Conservation (phyloP, 768 basidiomycete species). For the Boletus pseudo-olivaceus region DNA sequence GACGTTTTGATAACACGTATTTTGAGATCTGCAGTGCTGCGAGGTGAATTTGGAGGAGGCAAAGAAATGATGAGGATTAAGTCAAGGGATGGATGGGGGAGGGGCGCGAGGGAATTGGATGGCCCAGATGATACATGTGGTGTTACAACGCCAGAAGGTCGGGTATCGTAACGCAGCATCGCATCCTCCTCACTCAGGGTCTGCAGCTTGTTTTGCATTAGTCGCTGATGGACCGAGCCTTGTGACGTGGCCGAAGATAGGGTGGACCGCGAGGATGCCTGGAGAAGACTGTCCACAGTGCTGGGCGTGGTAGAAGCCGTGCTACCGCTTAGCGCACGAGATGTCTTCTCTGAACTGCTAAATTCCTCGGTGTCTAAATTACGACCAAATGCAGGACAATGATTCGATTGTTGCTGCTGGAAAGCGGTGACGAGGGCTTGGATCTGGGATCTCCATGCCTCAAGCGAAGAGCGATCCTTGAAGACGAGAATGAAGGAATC, state of each 20-base stretch:
- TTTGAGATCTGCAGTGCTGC: constrained; percentile 82
- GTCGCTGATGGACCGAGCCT: constrained; percentile 44
- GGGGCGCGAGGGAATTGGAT: constrained; percentile 75
- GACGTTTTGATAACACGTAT: constrained; percentile 84
- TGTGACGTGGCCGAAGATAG: constrained; percentile 74
- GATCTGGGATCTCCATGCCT: constrained; percentile 85
- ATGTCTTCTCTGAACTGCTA: constrained; percentile 70
- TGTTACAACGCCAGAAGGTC: constrained; percentile 51
- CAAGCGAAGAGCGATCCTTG: constrained; percentile 83
- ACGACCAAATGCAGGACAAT: constrained; percentile 31
- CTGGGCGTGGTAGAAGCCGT: constrained; percentile 58
- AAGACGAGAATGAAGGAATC: constrained; percentile 97
- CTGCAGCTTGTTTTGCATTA: constrained; percentile 46
- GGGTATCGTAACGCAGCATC: constrained; percentile 52
- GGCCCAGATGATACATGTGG: constrained; percentile 72
- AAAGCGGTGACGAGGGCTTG: constrained; percentile 71
- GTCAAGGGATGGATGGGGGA: constrained; percentile 86
- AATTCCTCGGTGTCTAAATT: constrained; percentile 69
- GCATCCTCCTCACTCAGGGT: constrained; percentile 74
- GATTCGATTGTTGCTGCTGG: constrained; percentile 49
- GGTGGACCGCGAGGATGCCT: constrained; percentile 63
- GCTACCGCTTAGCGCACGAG: constrained; percentile 78
- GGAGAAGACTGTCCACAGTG: constrained; percentile 61
- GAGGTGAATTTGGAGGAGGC: constrained; percentile 66
- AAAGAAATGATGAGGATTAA: constrained; percentile 89